Conservation (phyloP, 176 grass and related monocot genomes). For the Phoenix dactylifera region DNA sequence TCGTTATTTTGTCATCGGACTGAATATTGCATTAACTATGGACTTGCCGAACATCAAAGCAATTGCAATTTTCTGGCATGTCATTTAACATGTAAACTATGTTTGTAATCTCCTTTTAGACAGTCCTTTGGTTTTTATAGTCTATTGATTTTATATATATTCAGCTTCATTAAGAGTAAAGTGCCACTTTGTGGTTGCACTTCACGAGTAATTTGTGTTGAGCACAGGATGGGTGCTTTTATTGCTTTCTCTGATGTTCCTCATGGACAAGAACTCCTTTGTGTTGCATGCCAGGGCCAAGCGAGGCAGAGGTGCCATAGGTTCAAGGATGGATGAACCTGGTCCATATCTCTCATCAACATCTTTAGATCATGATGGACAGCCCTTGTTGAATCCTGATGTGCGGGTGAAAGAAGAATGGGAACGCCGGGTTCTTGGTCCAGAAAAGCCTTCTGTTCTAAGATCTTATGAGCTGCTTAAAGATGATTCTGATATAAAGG, state of each 20-base stretch:
- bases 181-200: too few relatives aligned
- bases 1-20: too few relatives aligned
- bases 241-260: neutral
- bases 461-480: slow-evolving; percentile 18
- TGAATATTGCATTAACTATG: too few relatives aligned
- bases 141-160: too few relatives aligned
- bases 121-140: too few relatives aligned
- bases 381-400: slow-evolving; percentile 12
- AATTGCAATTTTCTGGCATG: too few relatives aligned
- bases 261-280: neutral
- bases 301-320: slow-evolving; percentile 70
- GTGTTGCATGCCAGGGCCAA: slow-evolving; percentile 35
- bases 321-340: slow-evolving; percentile 86
- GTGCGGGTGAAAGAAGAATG: slow-evolving; percentile 44
- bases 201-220: too few relatives aligned
- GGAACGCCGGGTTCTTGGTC: slow-evolving; percentile 42
- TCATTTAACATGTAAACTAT: too few relatives aligned
- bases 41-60: too few relatives aligned
- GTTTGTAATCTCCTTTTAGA: too few relatives aligned
- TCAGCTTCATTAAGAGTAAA: too few relatives aligned
- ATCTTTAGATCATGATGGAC: slow-evolving; percentile 11
- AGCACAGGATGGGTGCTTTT: neutral
- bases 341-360: slow-evolving; percentile 46
- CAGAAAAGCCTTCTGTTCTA: slow-evolving; percentile 49
- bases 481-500: slow-evolving; percentile 4